Conservation (phyloP, 257 asterid species). For the Nicotiana tabacum region DNA sequence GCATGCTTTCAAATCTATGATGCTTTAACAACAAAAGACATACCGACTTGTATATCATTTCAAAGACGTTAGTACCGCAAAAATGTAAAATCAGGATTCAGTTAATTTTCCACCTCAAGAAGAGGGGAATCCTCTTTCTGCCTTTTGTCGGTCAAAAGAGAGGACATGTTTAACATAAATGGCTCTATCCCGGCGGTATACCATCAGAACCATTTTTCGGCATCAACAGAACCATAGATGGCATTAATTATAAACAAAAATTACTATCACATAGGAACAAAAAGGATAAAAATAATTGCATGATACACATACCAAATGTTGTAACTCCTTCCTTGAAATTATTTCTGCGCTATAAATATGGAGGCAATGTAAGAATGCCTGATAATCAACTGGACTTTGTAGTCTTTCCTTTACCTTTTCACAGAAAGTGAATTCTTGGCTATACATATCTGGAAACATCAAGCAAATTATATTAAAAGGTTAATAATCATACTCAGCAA, state of each 20-base stretch:
- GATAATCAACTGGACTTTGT: conserved; percentile 71
- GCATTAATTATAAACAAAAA: neutral
- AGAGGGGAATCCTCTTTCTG: neutral
- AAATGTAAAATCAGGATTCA: neutral
- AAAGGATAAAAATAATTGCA: neutral
- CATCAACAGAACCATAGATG: no score
- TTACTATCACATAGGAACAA: neutral
- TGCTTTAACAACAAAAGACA: neutral
- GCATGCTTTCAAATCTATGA: neutral
- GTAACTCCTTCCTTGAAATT: conserved; percentile 78
- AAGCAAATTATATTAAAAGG: conserved; percentile 11
- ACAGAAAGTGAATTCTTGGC: conserved; percentile 29
- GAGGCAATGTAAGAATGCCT: conserved; percentile 88
- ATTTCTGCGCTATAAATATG: conserved; percentile 83
- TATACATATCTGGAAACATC: conserved; percentile 37
- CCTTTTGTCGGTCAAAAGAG: neutral
- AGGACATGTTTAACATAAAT: neutral
- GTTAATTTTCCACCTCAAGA: no score
- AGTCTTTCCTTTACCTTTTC: conserved; percentile 89
- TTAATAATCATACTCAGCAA: neutral
- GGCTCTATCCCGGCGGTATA: no score
- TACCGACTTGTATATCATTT: neutral
- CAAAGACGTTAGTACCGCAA: neutral
- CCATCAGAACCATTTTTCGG: no score
- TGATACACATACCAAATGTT: conserved; percentile 59